Evolutionary conservation across 371 early-diverging fungal genomes (phyloP).

Genomic region (Mucor irregularis): DNA sequence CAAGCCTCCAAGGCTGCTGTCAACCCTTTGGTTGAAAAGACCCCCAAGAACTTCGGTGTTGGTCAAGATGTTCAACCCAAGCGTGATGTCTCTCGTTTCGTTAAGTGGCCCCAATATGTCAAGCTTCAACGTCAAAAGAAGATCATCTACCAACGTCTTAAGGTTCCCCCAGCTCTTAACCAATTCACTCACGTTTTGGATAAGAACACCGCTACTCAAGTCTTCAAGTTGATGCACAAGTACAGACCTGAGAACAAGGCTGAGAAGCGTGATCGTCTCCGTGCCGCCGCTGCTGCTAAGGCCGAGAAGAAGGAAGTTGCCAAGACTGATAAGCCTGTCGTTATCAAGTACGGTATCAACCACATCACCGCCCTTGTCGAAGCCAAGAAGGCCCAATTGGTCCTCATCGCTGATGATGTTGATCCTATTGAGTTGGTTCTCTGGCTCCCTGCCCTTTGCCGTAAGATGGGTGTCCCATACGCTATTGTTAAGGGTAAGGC

Average conservation of each 20-base stretch:
- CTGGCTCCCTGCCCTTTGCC: constrained; percentile 99
- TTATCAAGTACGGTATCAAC: constrained; percentile 99
- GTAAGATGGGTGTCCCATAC: constrained; percentile 99
- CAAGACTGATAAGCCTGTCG: constrained; percentile 91
- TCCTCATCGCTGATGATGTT: constrained; percentile 99
- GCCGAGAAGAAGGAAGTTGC: constrained; percentile 88
- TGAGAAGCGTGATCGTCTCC: constrained; percentile 96
- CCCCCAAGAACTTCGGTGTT: constrained; percentile 90
- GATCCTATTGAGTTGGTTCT: constrained; percentile 99
- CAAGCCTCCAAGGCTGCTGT: constrained; percentile 61
- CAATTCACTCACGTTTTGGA: constrained; percentile 98
- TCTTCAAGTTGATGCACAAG: constrained; percentile 96
- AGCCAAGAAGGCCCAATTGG: constrained; percentile 98
- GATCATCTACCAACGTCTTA: constrained; percentile 96
- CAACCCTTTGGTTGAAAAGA: constrained; percentile 94
- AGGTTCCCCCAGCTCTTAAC: constrained; percentile 99
- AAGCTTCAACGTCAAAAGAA: constrained; percentile 96
- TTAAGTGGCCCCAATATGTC: constrained; percentile 98
- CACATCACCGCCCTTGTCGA: constrained; percentile 98
- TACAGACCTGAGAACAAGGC: constrained; percentile 98
- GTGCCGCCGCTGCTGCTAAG: constrained; percentile 77
- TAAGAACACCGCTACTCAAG: constrained; percentile 96
- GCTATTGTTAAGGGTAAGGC: constrained; percentile 98
- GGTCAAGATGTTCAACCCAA: constrained; percentile 95
- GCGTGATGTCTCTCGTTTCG: constrained; percentile 94